Percentiles rank a stretch among this genome's conserved stretches.
These are phyloP conservation scores for Curvularia sp. DNA, from an alignment of 2,329 filamentous ascomycete species.

Conservation along the genomic window DNA sequence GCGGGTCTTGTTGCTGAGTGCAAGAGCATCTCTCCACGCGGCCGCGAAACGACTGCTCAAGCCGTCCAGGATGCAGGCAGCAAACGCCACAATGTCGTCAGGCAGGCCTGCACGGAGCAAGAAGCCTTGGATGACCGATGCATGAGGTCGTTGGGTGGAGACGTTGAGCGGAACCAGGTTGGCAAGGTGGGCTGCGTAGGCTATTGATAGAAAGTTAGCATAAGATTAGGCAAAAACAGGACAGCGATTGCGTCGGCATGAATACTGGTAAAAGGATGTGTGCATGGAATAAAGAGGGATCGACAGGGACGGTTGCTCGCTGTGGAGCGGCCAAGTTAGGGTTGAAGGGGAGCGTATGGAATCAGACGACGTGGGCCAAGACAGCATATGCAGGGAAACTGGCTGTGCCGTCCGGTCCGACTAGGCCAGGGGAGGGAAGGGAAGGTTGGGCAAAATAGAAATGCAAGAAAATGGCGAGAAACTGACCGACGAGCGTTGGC, in stretches of 20 bases:
- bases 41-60: slow-evolving; percentile 43
- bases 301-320: slow-evolving; percentile 28
- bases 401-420: slow-evolving; percentile 23
- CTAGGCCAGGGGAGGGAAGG: slow-evolving; percentile 23
- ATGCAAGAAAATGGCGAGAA: slow-evolving; percentile 10
- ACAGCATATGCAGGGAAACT: slow-evolving; percentile 31
- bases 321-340: slow-evolving; percentile 17
- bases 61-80: slow-evolving; percentile 49
- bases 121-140: slow-evolving; percentile 36
- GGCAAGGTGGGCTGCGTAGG: slow-evolving; percentile 44
- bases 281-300: slow-evolving; percentile 21
- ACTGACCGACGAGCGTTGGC: slow-evolving; percentile 42
- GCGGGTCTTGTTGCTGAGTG: not conserved
- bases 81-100: slow-evolving; percentile 47
- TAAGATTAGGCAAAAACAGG: slow-evolving; percentile 18
- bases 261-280: slow-evolving; percentile 15
- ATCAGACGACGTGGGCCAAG: slow-evolving; percentile 24
- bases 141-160: slow-evolving; percentile 37
- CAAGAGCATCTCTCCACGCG: slow-evolving; percentile 39
- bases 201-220: slow-evolving; percentile 40
- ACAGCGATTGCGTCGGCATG: slow-evolving; percentile 1
- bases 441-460: slow-evolving; percentile 20
- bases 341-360: slow-evolving; percentile 13
- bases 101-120: slow-evolving; percentile 44
- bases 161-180: slow-evolving; percentile 47